phyloP scores from a whole-genome alignment of 768 basidiomycete genomes.

The Tephrocybe sp. region DNA sequence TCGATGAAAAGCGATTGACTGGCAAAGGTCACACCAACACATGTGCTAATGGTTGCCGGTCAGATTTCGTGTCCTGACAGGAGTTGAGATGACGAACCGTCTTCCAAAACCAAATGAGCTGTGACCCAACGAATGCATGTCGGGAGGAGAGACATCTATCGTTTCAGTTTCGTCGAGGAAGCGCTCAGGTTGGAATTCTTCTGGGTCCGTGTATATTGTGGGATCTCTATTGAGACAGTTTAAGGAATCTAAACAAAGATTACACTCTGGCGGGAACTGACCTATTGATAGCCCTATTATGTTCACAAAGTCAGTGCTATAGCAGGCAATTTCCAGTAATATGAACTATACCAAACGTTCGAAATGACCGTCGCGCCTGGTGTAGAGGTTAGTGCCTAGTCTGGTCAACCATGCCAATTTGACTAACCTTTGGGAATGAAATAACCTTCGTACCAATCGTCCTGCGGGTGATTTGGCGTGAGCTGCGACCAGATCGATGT shows the following conservation, averaged over 20 bases:
- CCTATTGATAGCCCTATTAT: constrained; percentile 6
- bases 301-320: not conserved
- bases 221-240: not conserved
- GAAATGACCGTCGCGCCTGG: not conserved
- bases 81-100: not conserved
- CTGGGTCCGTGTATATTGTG: not conserved
- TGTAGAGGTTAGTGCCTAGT: not conserved
- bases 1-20: constrained; percentile 7
- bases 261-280: not conserved
- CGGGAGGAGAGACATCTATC: not conserved
- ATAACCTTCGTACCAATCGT: constrained; percentile 7
- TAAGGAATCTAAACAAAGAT: not conserved
- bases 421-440: no score
- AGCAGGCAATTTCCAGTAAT: not conserved
- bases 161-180: not conserved
- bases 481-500: not conserved
- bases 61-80: not conserved
- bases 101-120: constrained; percentile 3
- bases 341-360: not conserved
- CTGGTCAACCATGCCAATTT: not conserved
- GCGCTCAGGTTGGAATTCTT: constrained; percentile 3
- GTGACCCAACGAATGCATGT: not conserved
- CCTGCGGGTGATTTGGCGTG: not conserved
- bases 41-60: not conserved
- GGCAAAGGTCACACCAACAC: not conserved